Percentiles rank a stretch among this genome's conserved stretches.
Evolutionary conservation across 140 eudicot species (phyloP).

Genomic region (Ambrosia hybrid): DNA sequence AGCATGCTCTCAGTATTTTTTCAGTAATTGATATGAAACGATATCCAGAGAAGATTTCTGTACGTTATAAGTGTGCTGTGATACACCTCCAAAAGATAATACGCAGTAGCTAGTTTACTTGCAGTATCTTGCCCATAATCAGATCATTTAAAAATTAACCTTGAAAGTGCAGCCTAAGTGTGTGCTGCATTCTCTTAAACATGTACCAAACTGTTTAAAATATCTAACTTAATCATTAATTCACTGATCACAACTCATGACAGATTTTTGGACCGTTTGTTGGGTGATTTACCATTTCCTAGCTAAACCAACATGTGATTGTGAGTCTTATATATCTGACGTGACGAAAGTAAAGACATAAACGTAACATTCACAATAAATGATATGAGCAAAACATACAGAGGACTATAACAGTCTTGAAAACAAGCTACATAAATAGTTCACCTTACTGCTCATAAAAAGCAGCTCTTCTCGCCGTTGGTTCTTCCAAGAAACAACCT

Average conservation of each 20-base stretch:
- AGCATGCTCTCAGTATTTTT: slow-evolving; percentile 12
- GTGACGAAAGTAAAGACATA: not conserved
- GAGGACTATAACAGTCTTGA: not conserved
- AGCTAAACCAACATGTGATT: not conserved
- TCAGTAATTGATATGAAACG: not conserved
- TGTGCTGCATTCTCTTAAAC: slow-evolving; percentile 4
- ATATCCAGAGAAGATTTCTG: slow-evolving; percentile 4
- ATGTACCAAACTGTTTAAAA: not conserved
- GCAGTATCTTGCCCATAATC: not conserved
- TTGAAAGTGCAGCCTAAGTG: slow-evolving; percentile 5
- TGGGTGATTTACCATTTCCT: not conserved
- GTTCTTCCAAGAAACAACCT: slow-evolving; percentile 87
- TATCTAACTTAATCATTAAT: not conserved
- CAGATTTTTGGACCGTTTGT: not conserved
- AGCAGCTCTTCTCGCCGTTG: slow-evolving; percentile 80
- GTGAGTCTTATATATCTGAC: not conserved
- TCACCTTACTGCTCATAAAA: slow-evolving; percentile 75
- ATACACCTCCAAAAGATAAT: slow-evolving; percentile 3
- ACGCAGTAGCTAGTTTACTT: not conserved
- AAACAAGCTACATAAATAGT: slow-evolving; percentile 5
- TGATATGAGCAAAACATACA: not conserved
- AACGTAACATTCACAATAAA: not conserved
- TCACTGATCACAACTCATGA: not conserved
- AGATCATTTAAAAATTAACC: not conserved
- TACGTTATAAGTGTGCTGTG: not conserved